Percentiles rank a stretch among this genome's conserved stretches.
These are phyloP conservation scores for Glycine soja DNA, from an alignment of 306 rosid species.

Conservation along the genomic window DNA sequence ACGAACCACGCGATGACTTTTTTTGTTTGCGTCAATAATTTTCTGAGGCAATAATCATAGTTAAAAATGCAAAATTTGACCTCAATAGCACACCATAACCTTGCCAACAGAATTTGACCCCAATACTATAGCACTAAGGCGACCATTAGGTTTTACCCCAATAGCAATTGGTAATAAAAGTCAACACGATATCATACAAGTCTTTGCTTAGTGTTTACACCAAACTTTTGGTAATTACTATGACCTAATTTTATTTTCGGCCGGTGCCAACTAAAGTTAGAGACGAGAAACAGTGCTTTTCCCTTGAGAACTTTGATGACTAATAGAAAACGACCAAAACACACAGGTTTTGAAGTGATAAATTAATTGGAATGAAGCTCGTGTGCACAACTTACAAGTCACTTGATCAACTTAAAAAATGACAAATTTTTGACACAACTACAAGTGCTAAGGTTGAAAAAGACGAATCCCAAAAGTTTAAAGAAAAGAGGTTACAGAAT, in stretches of 20 bases:
- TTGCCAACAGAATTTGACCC: constrained; percentile 21
- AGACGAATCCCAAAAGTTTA: constrained; percentile 38
- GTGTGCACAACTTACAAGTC: constrained; percentile 33
- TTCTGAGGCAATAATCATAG: neutral
- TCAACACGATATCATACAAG: constrained; percentile 14
- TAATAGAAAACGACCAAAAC: neutral
- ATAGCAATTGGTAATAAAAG: neutral
- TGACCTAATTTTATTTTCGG: neutral
- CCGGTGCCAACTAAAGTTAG: neutral
- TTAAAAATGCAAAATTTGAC: neutral
- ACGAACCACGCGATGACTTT: constrained; percentile 20
- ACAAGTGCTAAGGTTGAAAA: constrained; percentile 7
- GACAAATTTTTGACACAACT: constrained; percentile 29
- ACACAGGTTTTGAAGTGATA: neutral
- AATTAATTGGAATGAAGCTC: constrained; percentile 33
- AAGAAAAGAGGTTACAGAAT: constrained; percentile 9
- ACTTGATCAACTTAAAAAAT: constrained; percentile 1
- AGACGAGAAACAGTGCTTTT: constrained; percentile 1
- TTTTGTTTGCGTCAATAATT: constrained; percentile 27
- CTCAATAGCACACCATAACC: neutral
- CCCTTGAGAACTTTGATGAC: constrained; percentile 21
- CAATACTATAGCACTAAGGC: neutral
- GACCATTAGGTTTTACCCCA: too few species aligned
- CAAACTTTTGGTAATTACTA: neutral
- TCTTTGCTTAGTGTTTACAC: constrained; percentile 36